Base-by-base conservation (phyloP, 2,329 filamentous ascomycete genomes). In the Fusarium falciforme region DNA sequence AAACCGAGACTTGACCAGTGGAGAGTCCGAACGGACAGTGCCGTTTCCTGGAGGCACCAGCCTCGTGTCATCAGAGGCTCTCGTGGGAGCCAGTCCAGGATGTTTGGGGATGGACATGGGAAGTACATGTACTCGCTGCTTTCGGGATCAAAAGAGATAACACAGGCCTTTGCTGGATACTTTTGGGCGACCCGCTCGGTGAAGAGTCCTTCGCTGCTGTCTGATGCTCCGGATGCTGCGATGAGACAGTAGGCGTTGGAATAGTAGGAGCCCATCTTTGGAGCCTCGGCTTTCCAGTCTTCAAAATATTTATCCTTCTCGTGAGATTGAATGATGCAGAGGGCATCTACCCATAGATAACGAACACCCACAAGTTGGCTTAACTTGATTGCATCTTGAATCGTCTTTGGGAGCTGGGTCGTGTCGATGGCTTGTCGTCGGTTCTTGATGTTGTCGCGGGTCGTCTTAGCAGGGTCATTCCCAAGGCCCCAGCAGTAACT, bases 191-290 rank as follows among this genome's bases (percentile, higher is more conserved):
- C 11, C 4, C 61, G 42, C 17, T 68, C 61, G 5, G 36, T 16
- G 12, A 68, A 64, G 16, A 68, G 25, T 1, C 61, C 61, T 20
- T 68, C 38, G 17, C 20, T 38, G 22, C 61, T 68, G n/a, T 68
- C 61, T 16, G 47, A 44, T 6, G 61, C 54, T 2, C 31, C 54
- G 11, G 40, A 17, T 9, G 66, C 66, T 11, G 66, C 55, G 0
- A 68, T 61, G 5, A 65, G 44, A 6, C 54, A 65, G 14, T 55
- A 5, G 3, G 54, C 66, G n/a, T 61, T 64, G 17, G 61, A 36
- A 11, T 68, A 68, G 31, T 68, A 68, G 6, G 42, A 47, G 6
- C 61, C 66, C 66, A 68, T 68, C 14, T 55, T 64, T 6, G 38
- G 33, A 2, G 66, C 54, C 44, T 68, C 66, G 1, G 27, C 27